Conservation (phyloP, 331 rosid species). For the Pyrus hybrid region DNA sequence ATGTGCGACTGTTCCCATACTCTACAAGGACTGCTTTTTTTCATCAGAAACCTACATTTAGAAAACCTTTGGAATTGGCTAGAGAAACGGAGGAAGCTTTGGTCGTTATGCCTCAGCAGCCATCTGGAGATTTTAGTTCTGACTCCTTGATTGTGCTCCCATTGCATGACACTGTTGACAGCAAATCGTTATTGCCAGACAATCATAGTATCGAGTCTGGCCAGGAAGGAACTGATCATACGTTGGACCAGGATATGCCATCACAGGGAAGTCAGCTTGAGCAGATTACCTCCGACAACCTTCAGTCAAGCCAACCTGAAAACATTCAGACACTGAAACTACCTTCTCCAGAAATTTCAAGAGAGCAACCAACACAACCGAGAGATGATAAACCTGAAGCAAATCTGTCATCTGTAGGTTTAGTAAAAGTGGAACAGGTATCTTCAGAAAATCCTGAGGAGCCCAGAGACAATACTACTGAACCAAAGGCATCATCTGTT, state of each 20-base stretch:
- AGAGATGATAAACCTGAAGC: slow-evolving; percentile 21
- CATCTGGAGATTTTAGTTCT: slow-evolving; percentile 30
- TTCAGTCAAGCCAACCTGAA: slow-evolving; percentile 30
- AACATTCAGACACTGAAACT: slow-evolving; percentile 18
- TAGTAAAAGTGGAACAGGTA: slow-evolving; percentile 22
- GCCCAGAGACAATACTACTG: slow-evolving; percentile 17
- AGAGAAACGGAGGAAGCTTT: slow-evolving; percentile 25
- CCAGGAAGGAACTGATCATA: slow-evolving; percentile 15
- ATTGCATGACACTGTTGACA: slow-evolving; percentile 3
- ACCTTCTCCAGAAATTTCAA: slow-evolving; percentile 17
- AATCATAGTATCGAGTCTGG: slow-evolving; percentile 15
- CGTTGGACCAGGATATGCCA: slow-evolving; percentile 16
- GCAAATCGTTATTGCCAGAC: slow-evolving; percentile 17
- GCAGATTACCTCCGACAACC: slow-evolving; percentile 13
- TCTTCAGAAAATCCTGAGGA: slow-evolving; percentile 33
- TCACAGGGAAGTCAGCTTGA: slow-evolving; percentile 19
- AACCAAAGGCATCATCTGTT: slow-evolving; percentile 24
- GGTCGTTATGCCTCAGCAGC: slow-evolving; percentile 29
- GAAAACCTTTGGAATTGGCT: slow-evolving; percentile 18
- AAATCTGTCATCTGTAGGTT: slow-evolving; percentile 17
- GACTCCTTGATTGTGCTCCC: slow-evolving; percentile 25
- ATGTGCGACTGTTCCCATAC: slow-evolving; percentile 48
- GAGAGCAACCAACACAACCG: slow-evolving; percentile 24
- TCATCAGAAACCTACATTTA: slow-evolving; percentile 23
- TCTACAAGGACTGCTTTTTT: slow-evolving; percentile 31